Base-by-base conservation (phyloP, 352 stramenopile genomes). In the Lagenidium giganteum region DNA sequence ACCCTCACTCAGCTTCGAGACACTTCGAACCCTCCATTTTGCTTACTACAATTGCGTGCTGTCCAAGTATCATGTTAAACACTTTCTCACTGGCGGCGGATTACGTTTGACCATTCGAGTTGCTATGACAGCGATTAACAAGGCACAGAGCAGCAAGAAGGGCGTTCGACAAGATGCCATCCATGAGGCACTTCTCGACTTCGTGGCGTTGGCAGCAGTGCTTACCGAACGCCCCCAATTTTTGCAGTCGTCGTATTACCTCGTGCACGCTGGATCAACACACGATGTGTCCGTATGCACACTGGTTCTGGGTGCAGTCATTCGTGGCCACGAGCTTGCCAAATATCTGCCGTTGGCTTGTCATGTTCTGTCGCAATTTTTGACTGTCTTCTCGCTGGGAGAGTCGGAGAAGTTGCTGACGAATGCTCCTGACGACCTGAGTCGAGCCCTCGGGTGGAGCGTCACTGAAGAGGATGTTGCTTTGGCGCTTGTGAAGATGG, bases 161-260 rank as follows among this genome's bases (percentile, higher is more conserved):
- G 7, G 20, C 12, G 31, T 38, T n/a, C n/a, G n/a, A n/a, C n/a
- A n/a, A n/a, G n/a, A n/a, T n/a, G n/a, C n/a, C 5, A 33, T 47
- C 3, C 13, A 14, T n/a, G n/a, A n/a, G n/a, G n/a, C n/a, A n/a
- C n/a, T n/a, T n/a, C n/a, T n/a, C n/a, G n/a, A n/a, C n/a, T n/a
- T n/a, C n/a, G n/a, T n/a, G n/a, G n/a, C n/a, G n/a, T n/a, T n/a
- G 3, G 28, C 41, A 1, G 53, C 46, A 13, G 39, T 56, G 17
- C 36, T 61, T 9, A 57, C 12, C 4, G 53, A 61, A 21, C 53
- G 47, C 1, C 32, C 46, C 2, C 29, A 21, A 6, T 61, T 61
- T 13, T 27, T 61, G 3, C 53, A 57, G 23, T 51, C 53, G 16
- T 49, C 53, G 8, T 57, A 44, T 37, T 61, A 52, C 27, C 35